Evolutionary conservation across 345 rosid species (phyloP).

Genomic region (Rhodomyrtus tomentosa): DNA sequence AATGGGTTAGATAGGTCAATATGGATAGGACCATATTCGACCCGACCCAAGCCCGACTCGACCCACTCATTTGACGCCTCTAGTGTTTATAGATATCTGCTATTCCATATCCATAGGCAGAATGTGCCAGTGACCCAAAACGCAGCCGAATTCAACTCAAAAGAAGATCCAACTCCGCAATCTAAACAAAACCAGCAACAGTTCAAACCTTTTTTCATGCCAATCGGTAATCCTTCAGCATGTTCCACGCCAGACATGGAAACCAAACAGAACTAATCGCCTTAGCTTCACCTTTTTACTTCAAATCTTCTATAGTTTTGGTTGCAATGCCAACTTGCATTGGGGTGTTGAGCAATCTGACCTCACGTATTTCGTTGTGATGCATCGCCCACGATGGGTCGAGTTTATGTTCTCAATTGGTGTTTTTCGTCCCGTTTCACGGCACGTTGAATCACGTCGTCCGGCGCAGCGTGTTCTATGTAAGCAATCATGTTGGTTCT

Average conservation of each 20-base stretch:
- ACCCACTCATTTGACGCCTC: no score
- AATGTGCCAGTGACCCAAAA: not conserved
- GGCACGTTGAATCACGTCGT: not conserved
- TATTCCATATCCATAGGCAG: not conserved
- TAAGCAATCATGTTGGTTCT: not conserved
- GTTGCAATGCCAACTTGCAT: not conserved
- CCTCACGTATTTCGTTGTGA: accelerated
- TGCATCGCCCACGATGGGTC: accelerated
- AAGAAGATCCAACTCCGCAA: not conserved
- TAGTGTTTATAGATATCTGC: no score
- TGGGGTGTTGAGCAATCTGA: not conserved
- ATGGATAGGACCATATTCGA: no score
- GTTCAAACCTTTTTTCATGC: not conserved
- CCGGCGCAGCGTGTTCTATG: accelerated
- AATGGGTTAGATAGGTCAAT: no score
- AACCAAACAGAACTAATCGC: not conserved
- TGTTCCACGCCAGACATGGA: not conserved
- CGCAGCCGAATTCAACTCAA: not conserved
- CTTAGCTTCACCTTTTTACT: not conserved
- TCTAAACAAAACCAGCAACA: not conserved
- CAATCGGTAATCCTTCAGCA: not conserved
- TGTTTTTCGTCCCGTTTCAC: not conserved
- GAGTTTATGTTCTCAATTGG: not conserved
- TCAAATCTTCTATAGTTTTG: not conserved
- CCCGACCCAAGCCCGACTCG: no score